Evolutionary conservation across 139 green algal species (phyloP), one percentile per base, ranked within the genome.

Genomic region (Chlorella sp.): DNA sequence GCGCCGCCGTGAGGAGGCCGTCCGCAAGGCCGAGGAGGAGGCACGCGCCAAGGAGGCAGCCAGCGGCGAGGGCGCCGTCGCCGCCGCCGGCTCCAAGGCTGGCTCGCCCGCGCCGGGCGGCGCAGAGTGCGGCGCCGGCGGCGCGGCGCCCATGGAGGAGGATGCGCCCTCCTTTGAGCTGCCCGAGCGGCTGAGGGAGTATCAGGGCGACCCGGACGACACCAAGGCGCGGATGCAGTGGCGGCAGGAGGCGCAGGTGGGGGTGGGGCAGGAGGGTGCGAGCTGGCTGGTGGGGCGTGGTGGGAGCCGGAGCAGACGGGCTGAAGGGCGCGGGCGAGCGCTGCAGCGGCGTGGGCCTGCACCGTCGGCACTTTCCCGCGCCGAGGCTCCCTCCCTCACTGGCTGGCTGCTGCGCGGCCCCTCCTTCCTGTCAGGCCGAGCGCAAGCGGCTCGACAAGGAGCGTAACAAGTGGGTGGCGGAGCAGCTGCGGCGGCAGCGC

Each of bases 111-210:
- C 53, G 8, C 23, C 53, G 12, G 53, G 14, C 8, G 53, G 46
- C 14, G 46, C 17, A 55, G 14, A 55, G 8, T 41, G 58, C n/a
- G 23, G 58, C 69, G 3, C 53, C 51, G 27, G 69, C 69, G 62
- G 62, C 17, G 60, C 60, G 40, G 50, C 50, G 41, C 36, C 17
- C 19, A 81, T 61, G 71, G 27, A 50, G 40, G 67, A 38, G 9
- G 74, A 74, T 11, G 73, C 82, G 76, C 84, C 84, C 6, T 61
- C 55, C 27, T 90, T 81, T 62, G 85, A 90, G 67, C 71, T 91
- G 38, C 81, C 84, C 5, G 46, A 80, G 23, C 84, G 87, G 7
- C 61, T 91, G 48, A 45, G 62, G 15, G 80, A 90, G 29, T 91
- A 73, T 66, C 67, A n/a, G 12, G 86, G 86, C 6, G 42, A 83